Evolutionary conservation across 116 monocot species (phyloP).

Genomic region (Dioscorea cayenensis): DNA sequence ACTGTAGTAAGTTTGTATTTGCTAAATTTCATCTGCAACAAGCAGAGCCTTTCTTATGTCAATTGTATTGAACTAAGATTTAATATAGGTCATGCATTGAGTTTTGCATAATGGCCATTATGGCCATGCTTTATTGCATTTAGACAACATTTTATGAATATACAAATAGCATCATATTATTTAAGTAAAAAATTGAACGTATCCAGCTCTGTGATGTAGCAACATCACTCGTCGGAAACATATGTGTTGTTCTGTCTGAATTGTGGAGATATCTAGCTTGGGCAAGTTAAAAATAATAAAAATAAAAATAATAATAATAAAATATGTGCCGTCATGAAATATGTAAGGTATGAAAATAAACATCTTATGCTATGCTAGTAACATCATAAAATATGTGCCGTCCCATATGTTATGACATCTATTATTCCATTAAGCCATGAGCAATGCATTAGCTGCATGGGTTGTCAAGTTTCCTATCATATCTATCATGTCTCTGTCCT

Average conservation of each 20-base stretch:
- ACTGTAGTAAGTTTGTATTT: slow-evolving; percentile 17
- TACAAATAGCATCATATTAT: background rate
- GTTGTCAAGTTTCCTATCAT: no score
- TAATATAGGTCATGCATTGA: no score
- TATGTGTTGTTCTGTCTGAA: slow-evolving; percentile 71
- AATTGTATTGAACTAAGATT: no score
- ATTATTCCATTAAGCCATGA: no score
- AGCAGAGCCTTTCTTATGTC: no score
- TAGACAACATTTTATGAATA: background rate
- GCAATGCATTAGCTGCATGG: no score
- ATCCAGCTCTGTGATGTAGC: slow-evolving; percentile 10
- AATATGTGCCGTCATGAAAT: no score
- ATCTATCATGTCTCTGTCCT: no score
- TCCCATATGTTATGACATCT: slow-evolving; percentile 5
- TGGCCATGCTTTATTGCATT: background rate
- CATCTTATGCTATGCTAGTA: no score
- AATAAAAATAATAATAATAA: background rate
- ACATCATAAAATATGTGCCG: no score
- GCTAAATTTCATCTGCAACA: no score
- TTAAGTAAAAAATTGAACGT: background rate
- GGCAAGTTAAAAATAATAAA: slow-evolving; percentile 46
- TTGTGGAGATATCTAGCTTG: slow-evolving; percentile 83
- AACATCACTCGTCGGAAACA: slow-evolving; percentile 69
- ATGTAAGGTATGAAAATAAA: no score
- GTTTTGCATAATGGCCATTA: background rate